Base-by-base conservation (phyloP, 2,329 filamentous ascomycete genomes). In the Neocucurbitaria cava region DNA sequence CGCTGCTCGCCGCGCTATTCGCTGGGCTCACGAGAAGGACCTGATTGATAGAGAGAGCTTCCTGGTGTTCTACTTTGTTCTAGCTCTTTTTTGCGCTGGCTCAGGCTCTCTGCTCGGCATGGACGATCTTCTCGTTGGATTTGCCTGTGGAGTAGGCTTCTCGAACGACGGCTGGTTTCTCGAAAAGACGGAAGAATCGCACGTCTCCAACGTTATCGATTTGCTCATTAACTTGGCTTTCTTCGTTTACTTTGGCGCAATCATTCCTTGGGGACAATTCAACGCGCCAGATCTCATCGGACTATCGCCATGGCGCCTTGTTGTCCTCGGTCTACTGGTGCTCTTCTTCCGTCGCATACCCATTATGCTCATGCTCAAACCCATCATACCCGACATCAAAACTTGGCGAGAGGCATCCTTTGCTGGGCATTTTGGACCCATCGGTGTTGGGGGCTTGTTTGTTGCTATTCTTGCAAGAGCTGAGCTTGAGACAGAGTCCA, bases 91-190 rank as follows among this genome's bases (percentile, higher is more conserved):
- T 78, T 96, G 92, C 72, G 95, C 95, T 54, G 95, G 95, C 17
- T 94, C 94, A 0, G 95, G 95, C 26, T 92, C 92, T 76, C 85
- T 97, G 54, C 81, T 99, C 40, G 95, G 95, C 45, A 83, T 97
- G 68, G 95, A 99, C 74, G 95, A 99, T 76, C 79, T 99, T 46
- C 85, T 99, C 3, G 91, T 99, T 35, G 95, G 95, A 35, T 99
- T 99, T 70, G 89, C 94, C 13, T 92, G 91, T 50, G 95, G 95
- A 53, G 95, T 99, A n/a, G 95, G 95, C 49, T 99, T 99, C 81
- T 97, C 93, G 66, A 99, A 99, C 76, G 95, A 99, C 72, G 95
- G 95, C 62, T 99, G 95, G 95, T 99, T 99, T 69, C 90, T 91
- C 15, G 91, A 97, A 71, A 97, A 97, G 82, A 99, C 95, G 0